Percentiles rank a stretch among this genome's conserved stretches.
These are phyloP conservation scores for Cercospora citrullina DNA, from an alignment of 2,329 filamentous ascomycete species.

Conservation along the genomic window DNA sequence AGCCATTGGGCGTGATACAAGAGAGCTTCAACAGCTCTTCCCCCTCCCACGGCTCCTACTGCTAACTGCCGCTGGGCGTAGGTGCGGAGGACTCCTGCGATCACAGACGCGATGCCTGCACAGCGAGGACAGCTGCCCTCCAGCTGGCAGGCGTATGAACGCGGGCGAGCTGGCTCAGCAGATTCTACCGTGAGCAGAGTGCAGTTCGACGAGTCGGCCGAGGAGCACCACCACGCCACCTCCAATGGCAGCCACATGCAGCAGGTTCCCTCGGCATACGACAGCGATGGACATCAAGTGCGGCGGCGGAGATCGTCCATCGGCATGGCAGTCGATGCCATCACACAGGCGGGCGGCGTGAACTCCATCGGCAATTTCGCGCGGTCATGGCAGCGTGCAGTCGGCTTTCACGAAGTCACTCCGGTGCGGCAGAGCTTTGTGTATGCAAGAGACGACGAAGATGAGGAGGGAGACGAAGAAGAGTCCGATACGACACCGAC, in stretches of 20 bases:
- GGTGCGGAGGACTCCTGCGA: not conserved
- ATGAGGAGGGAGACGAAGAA: constrained; percentile 57
- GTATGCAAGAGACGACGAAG: constrained; percentile 45
- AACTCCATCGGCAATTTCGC: constrained; percentile 89
- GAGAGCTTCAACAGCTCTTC: constrained; percentile 27
- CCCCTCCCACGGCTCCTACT: not conserved
- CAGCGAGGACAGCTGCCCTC: constrained; percentile 41
- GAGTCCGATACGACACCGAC: constrained; percentile 39
- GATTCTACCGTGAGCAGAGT: constrained; percentile 39
- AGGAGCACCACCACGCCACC: constrained; percentile 30
- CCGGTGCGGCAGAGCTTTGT: constrained; percentile 76
- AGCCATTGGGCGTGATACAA: constrained; percentile 2
- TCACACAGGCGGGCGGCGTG: constrained; percentile 76
- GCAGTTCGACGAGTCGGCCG: constrained; percentile 34
- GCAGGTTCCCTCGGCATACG: constrained; percentile 20
- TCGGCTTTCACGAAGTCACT: constrained; percentile 83
- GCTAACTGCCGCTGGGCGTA: not conserved
- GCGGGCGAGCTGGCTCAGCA: constrained; percentile 44
- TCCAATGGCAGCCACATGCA: constrained; percentile 17
- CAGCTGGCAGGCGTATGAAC: constrained; percentile 50
- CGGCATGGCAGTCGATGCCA: constrained; percentile 51
- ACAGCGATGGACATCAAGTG: constrained; percentile 32
- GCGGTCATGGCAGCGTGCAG: constrained; percentile 86
- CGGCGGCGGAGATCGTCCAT: constrained; percentile 49
- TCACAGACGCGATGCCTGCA: constrained; percentile 29